Conservation (phyloP, 163 green algal species). For the Picocystis sp. region DNA sequence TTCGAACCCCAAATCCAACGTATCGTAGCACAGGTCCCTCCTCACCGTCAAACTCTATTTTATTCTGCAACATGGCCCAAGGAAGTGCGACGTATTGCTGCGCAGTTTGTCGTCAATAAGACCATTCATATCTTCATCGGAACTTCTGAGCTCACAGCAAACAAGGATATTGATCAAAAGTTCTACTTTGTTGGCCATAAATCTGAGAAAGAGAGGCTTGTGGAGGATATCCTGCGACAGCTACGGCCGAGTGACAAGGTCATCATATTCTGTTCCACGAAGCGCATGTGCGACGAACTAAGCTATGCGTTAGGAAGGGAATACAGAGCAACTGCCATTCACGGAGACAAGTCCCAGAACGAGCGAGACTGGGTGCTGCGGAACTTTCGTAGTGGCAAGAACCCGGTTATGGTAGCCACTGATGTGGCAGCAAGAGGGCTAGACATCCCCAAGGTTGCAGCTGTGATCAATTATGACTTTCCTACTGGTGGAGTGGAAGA, state of each 20-base stretch:
- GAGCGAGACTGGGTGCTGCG: constrained; percentile 91
- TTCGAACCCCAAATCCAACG: constrained; percentile 63
- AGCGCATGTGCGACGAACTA: constrained; percentile 64
- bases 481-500: constrained; percentile 54
- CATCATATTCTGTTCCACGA: constrained; percentile 76
- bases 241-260: constrained; percentile 39
- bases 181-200: constrained; percentile 16
- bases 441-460: constrained; percentile 64
- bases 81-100: constrained; percentile 61
- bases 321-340: constrained; percentile 63
- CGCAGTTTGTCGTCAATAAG: constrained; percentile 53
- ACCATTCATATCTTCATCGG: constrained; percentile 70
- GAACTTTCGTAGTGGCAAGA: constrained; percentile 56
- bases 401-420: constrained; percentile 82
- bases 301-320: constrained; percentile 27
- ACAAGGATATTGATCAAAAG: constrained; percentile 52
- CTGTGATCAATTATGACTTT: constrained; percentile 82
- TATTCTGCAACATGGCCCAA: constrained; percentile 79
- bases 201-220: constrained; percentile 6
- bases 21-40: constrained; percentile 54
- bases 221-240: constrained; percentile 25
- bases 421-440: constrained; percentile 88
- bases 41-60: constrained; percentile 79
- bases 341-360: constrained; percentile 92
- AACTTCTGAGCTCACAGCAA: constrained; percentile 55